Base-by-base conservation (phyloP, 169 alveolate genomes). In the Cryptosporidium meleagridis region DNA sequence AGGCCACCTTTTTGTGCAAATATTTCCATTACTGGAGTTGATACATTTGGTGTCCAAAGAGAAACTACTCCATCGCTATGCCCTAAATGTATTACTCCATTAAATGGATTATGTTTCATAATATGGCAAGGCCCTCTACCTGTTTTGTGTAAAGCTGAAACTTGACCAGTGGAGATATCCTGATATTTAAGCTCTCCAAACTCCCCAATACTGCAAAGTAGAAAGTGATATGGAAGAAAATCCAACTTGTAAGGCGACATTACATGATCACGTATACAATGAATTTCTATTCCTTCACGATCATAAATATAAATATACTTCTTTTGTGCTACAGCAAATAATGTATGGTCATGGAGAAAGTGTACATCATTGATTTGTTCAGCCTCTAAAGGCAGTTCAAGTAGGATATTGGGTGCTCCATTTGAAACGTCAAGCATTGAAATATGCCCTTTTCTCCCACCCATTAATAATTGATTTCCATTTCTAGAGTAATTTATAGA, bases 11-110 rank as follows among this genome's bases (percentile, higher is more conserved):
- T 94, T 87, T 96, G 98, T 45, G 95, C 93, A 29, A 95, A 91
- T 41, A 95, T 87, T 58, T 92, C 92, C 39, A 94, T 94, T 16
- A 95, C 94, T 21, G 97, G 95, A 41, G 94, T 95, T 12, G 95
- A 93, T 91, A 95, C 94, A 91, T 97, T 98, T n/a, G 99, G 99
- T 8, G 98, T 92, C 97, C 98, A 97, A 92, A 98, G 94, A 33
- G 98, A 92, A 0, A 98, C 98, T 21, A 93, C 94, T 16, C 99
- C 99, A 84, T 94, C 95, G 33, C 92, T 93, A 86, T 98, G 99
- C 0, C 99, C 99, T 52, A 96, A 92, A 72, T 95, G 95, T 37
- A 97, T 93, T 7, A 97, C 96, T 21, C 97, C 99, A 94, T 97
- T 97, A 51, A 92, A 84, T 55, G 92, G 93, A 89, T 97, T 97